A percentile compares a stretch with the other conserved stretches of the same genome.
Conservation (phyloP, 176 grass and related monocot genomes). For the Melocanna baccifera region DNA sequence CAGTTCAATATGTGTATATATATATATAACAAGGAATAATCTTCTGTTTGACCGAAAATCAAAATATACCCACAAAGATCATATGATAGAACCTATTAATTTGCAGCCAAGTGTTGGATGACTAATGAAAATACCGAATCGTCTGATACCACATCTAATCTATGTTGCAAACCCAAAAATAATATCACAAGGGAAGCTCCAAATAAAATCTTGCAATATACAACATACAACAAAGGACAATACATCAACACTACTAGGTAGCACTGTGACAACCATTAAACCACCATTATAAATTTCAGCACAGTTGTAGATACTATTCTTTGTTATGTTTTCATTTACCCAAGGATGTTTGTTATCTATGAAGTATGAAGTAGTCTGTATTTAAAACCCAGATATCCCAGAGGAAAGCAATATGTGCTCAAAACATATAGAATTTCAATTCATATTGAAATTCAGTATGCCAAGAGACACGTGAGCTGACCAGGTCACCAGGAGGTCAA, state of each 20-base stretch:
- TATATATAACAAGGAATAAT: not conserved
- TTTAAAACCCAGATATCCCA: not conserved
- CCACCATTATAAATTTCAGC: slow-evolving; percentile 3
- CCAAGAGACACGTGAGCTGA: not conserved
- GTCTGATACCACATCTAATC: not conserved
- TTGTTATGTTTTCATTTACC: slow-evolving; percentile 2
- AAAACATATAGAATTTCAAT: not conserved
- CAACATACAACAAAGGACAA: not conserved
- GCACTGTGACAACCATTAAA: not conserved
- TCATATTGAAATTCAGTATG: not conserved
- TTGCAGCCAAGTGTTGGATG: not conserved
- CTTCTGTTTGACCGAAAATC: not conserved
- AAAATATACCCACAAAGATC: not conserved
- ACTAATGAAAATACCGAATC: not conserved
- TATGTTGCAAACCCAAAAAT: not conserved
- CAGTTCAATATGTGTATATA: not conserved
- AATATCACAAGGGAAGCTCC: slow-evolving; percentile 1
- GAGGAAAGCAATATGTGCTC: not conserved
- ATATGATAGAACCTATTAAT: not conserved
- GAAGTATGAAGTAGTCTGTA: not conserved
- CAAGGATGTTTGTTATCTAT: not conserved
- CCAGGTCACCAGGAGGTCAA: not conserved
- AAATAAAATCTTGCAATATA: not conserved
- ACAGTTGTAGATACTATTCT: not conserved
- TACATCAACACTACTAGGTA: not conserved